Evolutionary conservation across 1,284 basidiomycete genomes (phyloP), one percentile per base, ranked within the genome.

Genomic region (Athelia psychrophila): DNA sequence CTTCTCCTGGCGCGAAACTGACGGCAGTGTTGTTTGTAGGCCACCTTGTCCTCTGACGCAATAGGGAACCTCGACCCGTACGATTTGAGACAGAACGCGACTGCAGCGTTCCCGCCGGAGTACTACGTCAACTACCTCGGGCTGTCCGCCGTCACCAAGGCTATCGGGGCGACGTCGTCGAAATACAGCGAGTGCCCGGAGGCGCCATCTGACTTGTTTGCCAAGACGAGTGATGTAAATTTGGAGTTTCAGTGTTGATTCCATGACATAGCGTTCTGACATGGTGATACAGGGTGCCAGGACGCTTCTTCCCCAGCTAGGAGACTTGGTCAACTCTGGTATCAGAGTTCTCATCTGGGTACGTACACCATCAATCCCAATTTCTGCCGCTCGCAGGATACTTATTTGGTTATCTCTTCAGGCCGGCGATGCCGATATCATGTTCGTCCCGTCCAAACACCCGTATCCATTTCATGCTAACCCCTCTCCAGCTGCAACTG

Each of bases 381-480:
- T 30, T 30, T 5, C 5, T 30, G n/a, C n/a, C 38, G n/a, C n/a
- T n/a, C n/a, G n/a, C n/a, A n/a, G n/a, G n/a, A n/a, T 22, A 9
- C n/a, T 42, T 6, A 42, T 42, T 8, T 42, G n/a, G 20, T 42
- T n/a, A 42, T 42, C 6, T 22, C 16, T 42, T 6, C 42, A 85
- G 83, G 81, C 81, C 38, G 83, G 83, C 15, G 83, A 86, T 56
- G 75, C 81, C 35, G 83, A 86, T 59, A 83, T 85, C 60, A 81
- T 76, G 38, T 42, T 5, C n/a, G 38, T 42, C 8, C 16, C 6
- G 6, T 22, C n/a, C n/a, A n/a, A n/a, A n/a, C 38, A 8, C 38
- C 24, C 22, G 15, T 4, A 48, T n/a, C 19, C 3, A 44, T 18
- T 24, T 36, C 3, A 46, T 48, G 42, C 8, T 19, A n/a, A 42